A percentile compares a stretch with the other conserved stretches of the same genome.
Evolutionary conservation across 441 rosid species (phyloP).

Genomic region (Metrosideros polymorpha): DNA sequence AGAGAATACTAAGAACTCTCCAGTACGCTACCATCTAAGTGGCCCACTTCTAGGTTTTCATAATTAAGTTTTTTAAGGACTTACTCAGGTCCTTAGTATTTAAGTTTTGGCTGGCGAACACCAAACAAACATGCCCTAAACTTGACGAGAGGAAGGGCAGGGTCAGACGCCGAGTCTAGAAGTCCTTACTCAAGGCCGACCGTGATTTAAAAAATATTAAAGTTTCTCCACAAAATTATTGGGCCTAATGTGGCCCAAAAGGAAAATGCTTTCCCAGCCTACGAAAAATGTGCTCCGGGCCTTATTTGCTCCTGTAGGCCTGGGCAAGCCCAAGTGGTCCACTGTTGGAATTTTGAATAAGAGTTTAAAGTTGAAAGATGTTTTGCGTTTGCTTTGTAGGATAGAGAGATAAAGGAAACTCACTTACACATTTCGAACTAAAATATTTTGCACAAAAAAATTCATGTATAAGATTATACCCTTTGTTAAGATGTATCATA

Average conservation of each 20-base stretch:
- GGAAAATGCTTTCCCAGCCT: background rate
- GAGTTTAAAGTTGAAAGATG: background rate
- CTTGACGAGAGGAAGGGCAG: background rate
- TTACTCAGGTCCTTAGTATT: too few relatives aligned
- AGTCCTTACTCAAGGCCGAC: background rate
- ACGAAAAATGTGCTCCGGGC: background rate
- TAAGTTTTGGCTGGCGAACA: too few relatives aligned
- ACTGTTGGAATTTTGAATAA: background rate
- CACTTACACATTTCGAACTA: background rate
- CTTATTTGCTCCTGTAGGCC: background rate
- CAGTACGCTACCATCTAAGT: too few relatives aligned
- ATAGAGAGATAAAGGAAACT: background rate
- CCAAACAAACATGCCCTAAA: too few relatives aligned
- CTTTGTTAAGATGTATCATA: background rate
- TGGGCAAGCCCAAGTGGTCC: background rate
- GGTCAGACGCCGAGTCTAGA: background rate
- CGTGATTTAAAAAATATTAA: background rate
- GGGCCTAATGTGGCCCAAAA: background rate
- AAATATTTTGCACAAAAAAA: background rate
- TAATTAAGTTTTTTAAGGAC: too few relatives aligned
- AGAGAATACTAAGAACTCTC: too few relatives aligned
- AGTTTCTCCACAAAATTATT: background rate
- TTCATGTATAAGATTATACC: background rate
- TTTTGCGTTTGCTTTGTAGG: background rate
- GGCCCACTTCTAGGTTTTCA: too few relatives aligned